Evolutionary conservation across 148 eudicot species (phyloP).

Genomic region (Rhododendron molle): DNA sequence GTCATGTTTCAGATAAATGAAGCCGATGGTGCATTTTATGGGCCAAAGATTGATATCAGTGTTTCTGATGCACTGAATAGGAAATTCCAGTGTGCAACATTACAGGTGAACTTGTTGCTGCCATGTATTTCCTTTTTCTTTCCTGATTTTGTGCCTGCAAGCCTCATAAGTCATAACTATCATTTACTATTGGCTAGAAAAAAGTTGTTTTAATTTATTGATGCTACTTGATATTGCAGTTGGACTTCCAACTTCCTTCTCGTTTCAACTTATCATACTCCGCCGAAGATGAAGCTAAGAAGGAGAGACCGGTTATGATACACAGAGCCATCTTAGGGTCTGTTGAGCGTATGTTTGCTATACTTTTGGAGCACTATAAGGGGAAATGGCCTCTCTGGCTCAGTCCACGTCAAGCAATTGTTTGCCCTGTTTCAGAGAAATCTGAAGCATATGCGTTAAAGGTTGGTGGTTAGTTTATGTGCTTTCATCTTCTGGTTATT

Average conservation of each 20-base stretch:
- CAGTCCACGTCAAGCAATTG: slow-evolving; percentile 93
- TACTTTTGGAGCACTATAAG: slow-evolving; percentile 94
- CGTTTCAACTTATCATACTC: slow-evolving; percentile 86
- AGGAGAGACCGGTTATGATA: slow-evolving; percentile 94
- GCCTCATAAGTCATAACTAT: neutral
- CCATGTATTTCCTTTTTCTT: neutral
- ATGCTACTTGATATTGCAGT: slow-evolving; percentile 38
- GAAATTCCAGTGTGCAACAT: slow-evolving; percentile 97
- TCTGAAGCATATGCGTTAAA: slow-evolving; percentile 70
- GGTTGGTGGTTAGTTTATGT: slow-evolving; percentile 37
- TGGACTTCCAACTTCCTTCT: slow-evolving; percentile 92
- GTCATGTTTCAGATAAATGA: slow-evolving; percentile 62
- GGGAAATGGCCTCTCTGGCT: slow-evolving; percentile 99
- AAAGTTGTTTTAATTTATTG: neutral
- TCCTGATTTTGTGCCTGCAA: neutral
- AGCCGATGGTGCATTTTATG: slow-evolving; percentile 99
- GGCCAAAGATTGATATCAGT: slow-evolving; percentile 96
- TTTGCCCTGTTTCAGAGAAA: slow-evolving; percentile 87
- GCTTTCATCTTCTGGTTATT: neutral
- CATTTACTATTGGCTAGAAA: neutral
- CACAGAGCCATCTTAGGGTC: slow-evolving; percentile 97
- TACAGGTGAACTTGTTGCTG: slow-evolving; percentile 56
- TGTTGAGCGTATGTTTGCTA: slow-evolving; percentile 96
- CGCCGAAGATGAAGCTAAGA: slow-evolving; percentile 94
- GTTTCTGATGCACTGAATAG: slow-evolving; percentile 95